Evolutionary conservation across 306 rosid species (phyloP).

Genomic region (Nissolia schottii): DNA sequence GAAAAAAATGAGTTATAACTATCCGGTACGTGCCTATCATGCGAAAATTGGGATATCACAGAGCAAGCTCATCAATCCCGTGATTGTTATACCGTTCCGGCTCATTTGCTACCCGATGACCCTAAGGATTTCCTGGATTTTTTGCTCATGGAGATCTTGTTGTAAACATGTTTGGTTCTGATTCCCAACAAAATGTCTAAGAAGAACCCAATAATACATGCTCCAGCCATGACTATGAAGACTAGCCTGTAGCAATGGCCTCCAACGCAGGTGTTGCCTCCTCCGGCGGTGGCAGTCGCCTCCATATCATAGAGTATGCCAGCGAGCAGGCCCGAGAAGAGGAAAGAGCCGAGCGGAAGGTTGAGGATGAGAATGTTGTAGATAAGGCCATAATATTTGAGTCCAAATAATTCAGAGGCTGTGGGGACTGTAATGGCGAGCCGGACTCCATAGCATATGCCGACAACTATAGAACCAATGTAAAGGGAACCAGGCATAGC

Average conservation of each 20-base stretch:
- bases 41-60: conserved; percentile 30
- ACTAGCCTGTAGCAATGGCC: conserved; percentile 77
- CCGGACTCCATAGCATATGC: conserved; percentile 78
- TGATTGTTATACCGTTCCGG: neutral
- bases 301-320: conserved; percentile 79
- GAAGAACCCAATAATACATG: conserved; percentile 70
- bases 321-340: conserved; percentile 86
- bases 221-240: conserved; percentile 65
- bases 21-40: neutral
- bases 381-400: conserved; percentile 53
- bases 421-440: conserved; percentile 74
- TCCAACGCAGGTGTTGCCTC: conserved; percentile 88
- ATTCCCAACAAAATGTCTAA: conserved; percentile 59
- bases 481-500: conserved; percentile 82
- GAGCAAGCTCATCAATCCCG: conserved; percentile 35
- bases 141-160: conserved; percentile 52
- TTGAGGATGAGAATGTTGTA: conserved; percentile 87
- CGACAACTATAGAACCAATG: conserved; percentile 68
- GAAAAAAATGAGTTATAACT: neutral
- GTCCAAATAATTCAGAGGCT: conserved; percentile 79
- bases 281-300: conserved; percentile 60
- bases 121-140: conserved; percentile 35
- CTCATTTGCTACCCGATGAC: conserved; percentile 8
- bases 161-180: conserved; percentile 62
- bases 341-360: conserved; percentile 90